Base-by-base conservation (phyloP, 2,329 filamentous ascomycete genomes). In the Domatiomyces globalis region DNA sequence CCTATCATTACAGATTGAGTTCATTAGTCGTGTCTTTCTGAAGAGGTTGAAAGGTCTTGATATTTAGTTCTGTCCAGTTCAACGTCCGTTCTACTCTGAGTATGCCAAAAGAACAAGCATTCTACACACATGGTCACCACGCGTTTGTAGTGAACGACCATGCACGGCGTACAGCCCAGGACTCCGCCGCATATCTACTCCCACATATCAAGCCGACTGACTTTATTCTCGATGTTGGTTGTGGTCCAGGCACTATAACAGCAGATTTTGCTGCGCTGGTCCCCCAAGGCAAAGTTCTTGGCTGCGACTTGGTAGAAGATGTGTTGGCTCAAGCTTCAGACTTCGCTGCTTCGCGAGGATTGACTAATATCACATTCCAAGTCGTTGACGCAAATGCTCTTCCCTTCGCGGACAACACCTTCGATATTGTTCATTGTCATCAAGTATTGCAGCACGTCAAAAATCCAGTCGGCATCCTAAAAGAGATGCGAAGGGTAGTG, bases 381-480 rank as follows among this genome's bases (percentile, higher is more conserved):
- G 55, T 60, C 17, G 66, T 65, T 10, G 65, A 70, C 64, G 72
- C 69, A 5, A 68, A 71, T 54, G 56, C 61, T 15, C 66, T 75
- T 49, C 53, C 65, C 1, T 73, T 69, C 45, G 55, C 66, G 2
- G 73, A 79, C 51, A 67, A 66, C 25, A 61, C 67, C 2, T 82
- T 81, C 55, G 79, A 83, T 57, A 62, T 82, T n/a, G 77, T 81
- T 5, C 74, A 76, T 58, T 73, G 71, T 20, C 75, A 79, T 58
- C 77, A 81, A 60, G 72, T 81, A 2, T 66, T 82, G 8, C 71
- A 74, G 56, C 79, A 82, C 62, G 64, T 81, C 3, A 63, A 66
- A 19, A 68, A 76, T 53, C 77, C 77, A 0, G 63, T 76, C 0
- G 60, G 63, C 1, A 72, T 74, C 2, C 62, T 81, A 52, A 63